Evolutionary conservation across 2,329 filamentous ascomycete genomes (phyloP).

Genomic region (Tolypocladium tropicale): DNA sequence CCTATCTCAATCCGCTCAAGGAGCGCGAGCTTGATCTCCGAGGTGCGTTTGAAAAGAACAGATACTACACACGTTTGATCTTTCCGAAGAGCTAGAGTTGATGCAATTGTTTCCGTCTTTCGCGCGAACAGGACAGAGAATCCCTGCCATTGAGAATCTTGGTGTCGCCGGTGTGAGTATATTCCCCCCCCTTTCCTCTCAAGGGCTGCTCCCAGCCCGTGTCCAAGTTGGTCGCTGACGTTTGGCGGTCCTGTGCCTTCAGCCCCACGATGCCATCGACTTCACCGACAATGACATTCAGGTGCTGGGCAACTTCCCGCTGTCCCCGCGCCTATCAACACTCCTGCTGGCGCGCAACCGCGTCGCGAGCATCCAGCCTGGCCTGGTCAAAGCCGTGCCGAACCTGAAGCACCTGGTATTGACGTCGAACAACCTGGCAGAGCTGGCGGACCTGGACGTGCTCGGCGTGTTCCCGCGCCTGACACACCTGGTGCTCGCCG

Average conservation of each 20-base stretch:
- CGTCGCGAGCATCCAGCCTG: slow-evolving; percentile 68
- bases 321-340: slow-evolving; percentile 78
- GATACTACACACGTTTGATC: slow-evolving; percentile 67
- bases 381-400: slow-evolving; percentile 65
- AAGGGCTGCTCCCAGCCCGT: neutral
- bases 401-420: slow-evolving; percentile 75
- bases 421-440: slow-evolving; percentile 69
- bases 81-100: slow-evolving; percentile 54
- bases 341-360: slow-evolving; percentile 87
- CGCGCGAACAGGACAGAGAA: slow-evolving; percentile 79
- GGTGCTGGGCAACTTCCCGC: slow-evolving; percentile 81
- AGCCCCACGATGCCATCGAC: slow-evolving; percentile 96
- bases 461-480: slow-evolving; percentile 58
- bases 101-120: slow-evolving; percentile 49
- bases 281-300: slow-evolving; percentile 97
- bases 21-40: slow-evolving; percentile 98
- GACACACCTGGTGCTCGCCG: slow-evolving; percentile 70
- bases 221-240: neutral
- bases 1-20: slow-evolving; percentile 96
- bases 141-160: slow-evolving; percentile 94
- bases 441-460: slow-evolving; percentile 83
- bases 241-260: neutral
- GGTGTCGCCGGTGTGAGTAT: slow-evolving; percentile 78
- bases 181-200: neutral
- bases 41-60: slow-evolving; percentile 95